Evolutionary conservation across 2,329 filamentous ascomycete genomes (phyloP).

Genomic region (Sordariomycetes sp.): DNA sequence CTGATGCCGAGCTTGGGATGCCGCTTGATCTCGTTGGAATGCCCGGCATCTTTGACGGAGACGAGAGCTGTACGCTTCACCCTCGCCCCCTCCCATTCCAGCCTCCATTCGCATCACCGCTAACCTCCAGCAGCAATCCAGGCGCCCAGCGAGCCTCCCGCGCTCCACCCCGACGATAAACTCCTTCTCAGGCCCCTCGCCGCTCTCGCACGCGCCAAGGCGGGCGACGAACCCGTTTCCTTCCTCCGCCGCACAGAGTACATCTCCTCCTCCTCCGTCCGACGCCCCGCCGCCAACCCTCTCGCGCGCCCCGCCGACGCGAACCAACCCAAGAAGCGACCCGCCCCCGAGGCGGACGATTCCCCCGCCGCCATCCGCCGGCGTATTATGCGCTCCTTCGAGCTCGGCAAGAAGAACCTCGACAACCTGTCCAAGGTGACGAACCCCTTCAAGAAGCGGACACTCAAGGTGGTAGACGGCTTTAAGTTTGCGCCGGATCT

Average conservation of each 20-base stretch:
- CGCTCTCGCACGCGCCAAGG: conserved; percentile 72
- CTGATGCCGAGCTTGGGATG: conserved; percentile 96
- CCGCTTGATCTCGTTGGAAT: conserved; percentile 90
- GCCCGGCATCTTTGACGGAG: conserved; percentile 86
- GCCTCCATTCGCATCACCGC: not conserved
- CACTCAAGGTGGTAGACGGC: conserved; percentile 44
- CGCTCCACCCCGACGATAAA: conserved; percentile 72
- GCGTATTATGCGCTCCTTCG: conserved; percentile 52
- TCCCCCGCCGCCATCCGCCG: conserved; percentile 53
- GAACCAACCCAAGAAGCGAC: conserved; percentile 23
- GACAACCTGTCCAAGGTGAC: conserved; percentile 35
- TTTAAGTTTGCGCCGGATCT: conserved; percentile 52
- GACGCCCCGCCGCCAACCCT: conserved; percentile 5
- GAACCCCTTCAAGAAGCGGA: conserved; percentile 44
- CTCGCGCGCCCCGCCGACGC: conserved; percentile 11
- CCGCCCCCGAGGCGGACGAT: conserved; percentile 46
- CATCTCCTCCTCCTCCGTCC: conserved; percentile 53
- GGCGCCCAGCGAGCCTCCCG: conserved; percentile 56
- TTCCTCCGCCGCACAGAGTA: conserved; percentile 96
- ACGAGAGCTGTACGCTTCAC: conserved; percentile 66
- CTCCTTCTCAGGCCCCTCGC: conserved; percentile 72
- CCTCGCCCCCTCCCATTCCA: not conserved
- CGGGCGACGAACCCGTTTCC: conserved; percentile 65
- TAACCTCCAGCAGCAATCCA: conserved; percentile 53
- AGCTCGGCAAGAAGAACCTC: conserved; percentile 36